A percentile compares a stretch with the other conserved stretches of the same genome.
These are phyloP conservation scores for Pseudonectria foliicola DNA, from an alignment of 2,329 filamentous ascomycete genomes.

Conservation along the genomic window DNA sequence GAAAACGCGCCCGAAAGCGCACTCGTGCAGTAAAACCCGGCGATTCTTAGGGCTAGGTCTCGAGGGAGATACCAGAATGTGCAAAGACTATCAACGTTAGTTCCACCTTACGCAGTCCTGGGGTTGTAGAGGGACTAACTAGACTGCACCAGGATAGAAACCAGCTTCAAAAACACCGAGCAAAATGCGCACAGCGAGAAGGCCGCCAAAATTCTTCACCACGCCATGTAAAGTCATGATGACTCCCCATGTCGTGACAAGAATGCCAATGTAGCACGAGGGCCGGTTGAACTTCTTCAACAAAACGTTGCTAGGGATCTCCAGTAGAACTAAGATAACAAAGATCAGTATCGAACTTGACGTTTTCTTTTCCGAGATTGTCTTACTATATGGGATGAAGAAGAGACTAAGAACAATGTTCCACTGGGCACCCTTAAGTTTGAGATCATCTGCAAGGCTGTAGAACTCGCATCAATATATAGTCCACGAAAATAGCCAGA, in stretches of 20 bases:
- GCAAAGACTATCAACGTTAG: no score
- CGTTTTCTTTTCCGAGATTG: no score
- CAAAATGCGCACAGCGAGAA: conserved; percentile 20
- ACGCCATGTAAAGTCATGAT: conserved; percentile 21
- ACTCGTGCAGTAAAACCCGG: conserved; percentile 20
- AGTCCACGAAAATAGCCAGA: no score
- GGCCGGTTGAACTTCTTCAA: conserved; percentile 55
- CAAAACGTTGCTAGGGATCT: conserved; percentile 56
- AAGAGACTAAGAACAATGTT: conserved; percentile 45
- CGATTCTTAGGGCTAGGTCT: conserved; percentile 19
- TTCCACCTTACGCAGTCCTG: no score
- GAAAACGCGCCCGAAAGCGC: conserved; percentile 43
- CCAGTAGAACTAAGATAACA: conserved; percentile 40
- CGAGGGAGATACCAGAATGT: conserved; percentile 25
- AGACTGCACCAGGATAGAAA: conserved; percentile 24
- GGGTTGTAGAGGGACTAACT: conserved; percentile 1
- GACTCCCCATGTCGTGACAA: conserved; percentile 47
- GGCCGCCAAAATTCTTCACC: conserved; percentile 21
- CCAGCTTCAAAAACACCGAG: conserved; percentile 29
- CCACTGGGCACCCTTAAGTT: conserved; percentile 51
- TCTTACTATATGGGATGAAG: conserved; percentile 49
- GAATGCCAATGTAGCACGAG: conserved; percentile 55
- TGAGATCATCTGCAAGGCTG: conserved; percentile 22
- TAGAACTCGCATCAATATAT: no score
- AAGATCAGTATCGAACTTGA: no score